Conservation (phyloP, 345 rosid genomes). For the Murraya paniculata region DNA sequence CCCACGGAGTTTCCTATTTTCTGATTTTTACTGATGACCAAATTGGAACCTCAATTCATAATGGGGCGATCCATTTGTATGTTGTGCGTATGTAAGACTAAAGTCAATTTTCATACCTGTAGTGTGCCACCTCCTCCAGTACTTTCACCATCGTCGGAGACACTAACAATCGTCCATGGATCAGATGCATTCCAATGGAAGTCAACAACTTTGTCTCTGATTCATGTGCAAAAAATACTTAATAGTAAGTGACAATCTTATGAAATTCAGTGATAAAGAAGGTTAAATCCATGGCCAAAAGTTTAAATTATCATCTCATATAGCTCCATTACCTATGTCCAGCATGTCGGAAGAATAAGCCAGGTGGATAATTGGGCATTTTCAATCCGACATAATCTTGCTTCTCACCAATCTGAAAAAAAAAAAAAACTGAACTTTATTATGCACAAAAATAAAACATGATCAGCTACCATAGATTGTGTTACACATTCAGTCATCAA, state of each 20-base stretch:
- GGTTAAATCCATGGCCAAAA: neutral
- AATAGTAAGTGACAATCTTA: neutral
- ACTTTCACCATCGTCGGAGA: slow-evolving; percentile 60
- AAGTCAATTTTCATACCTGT: slow-evolving; percentile 35
- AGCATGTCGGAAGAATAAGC: slow-evolving; percentile 65
- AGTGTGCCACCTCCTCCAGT: slow-evolving; percentile 71
- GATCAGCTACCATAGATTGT: neutral
- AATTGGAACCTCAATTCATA: neutral
- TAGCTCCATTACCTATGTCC: slow-evolving; percentile 51
- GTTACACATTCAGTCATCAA: neutral
- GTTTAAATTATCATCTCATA: neutral
- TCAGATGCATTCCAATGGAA: slow-evolving; percentile 65
- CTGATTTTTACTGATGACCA: neutral
- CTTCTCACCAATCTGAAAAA: slow-evolving; percentile 47
- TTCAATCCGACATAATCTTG: slow-evolving; percentile 36
- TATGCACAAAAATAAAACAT: neutral
- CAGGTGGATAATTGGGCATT: slow-evolving; percentile 44
- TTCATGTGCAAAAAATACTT: neutral
- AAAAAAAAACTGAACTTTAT: slow-evolving; percentile 8
- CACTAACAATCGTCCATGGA: slow-evolving; percentile 70
- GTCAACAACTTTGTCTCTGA: slow-evolving; percentile 67
- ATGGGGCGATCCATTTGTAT: neutral
- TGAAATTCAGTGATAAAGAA: neutral
- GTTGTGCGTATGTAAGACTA: neutral
- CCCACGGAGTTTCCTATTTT: too few species aligned